Percentiles rank a stretch among this genome's conserved stretches.
Evolutionary conservation across 164 flowering plant species (phyloP).

Genomic region (Hamamelis virginiana): DNA sequence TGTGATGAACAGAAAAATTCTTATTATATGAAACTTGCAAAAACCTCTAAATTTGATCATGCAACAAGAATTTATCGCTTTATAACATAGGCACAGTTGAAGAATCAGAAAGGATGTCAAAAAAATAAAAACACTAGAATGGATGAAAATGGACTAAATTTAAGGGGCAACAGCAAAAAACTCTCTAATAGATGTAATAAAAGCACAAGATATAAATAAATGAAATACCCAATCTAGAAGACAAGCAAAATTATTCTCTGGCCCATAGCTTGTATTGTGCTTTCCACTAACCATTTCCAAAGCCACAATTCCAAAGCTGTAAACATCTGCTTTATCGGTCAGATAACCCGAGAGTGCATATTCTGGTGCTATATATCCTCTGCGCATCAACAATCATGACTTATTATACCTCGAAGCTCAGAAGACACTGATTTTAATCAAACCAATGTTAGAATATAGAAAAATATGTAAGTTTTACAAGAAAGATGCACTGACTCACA

Average conservation of each 20-base stretch:
- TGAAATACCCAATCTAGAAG: slow-evolving; percentile 12
- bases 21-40: not conserved
- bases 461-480: not conserved
- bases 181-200: not conserved
- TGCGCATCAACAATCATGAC: slow-evolving; percentile 1
- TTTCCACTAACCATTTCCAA: slow-evolving; percentile 19
- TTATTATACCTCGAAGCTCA: not conserved
- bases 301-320: slow-evolving; percentile 20
- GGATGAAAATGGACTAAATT: no score
- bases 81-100: not conserved
- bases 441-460: not conserved
- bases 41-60: not conserved
- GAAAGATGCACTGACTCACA: not conserved
- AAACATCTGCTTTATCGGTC: slow-evolving; percentile 17
- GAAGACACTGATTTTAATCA: not conserved
- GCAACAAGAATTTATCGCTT: no score
- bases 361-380: slow-evolving; percentile 18
- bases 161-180: not conserved
- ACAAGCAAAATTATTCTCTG: slow-evolving; percentile 4
- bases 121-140: no score
- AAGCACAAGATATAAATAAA: not conserved
- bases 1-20: not conserved
- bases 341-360: slow-evolving; percentile 17
- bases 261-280: slow-evolving; percentile 12
- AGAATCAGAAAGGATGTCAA: not conserved